Evolutionary conservation across 2,329 filamentous ascomycete genomes (phyloP).

Genomic region (Calonectria pseudoturangicola): DNA sequence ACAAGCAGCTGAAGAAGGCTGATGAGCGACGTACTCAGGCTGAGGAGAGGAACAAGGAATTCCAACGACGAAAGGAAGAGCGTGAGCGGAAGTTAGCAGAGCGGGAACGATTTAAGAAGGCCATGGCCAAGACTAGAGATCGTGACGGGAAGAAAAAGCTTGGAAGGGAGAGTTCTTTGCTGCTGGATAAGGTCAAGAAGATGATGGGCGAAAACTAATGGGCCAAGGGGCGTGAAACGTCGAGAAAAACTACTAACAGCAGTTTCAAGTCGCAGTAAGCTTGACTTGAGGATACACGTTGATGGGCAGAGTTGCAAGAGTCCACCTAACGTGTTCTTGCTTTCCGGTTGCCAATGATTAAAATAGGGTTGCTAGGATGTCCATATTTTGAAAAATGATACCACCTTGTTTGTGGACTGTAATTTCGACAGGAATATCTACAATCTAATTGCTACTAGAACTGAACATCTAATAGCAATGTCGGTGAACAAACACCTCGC

Average conservation of each 20-base stretch:
- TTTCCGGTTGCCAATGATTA: background rate
- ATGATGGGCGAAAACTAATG: slow-evolving; percentile 72
- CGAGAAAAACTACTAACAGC: background rate
- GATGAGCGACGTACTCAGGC: slow-evolving; percentile 65
- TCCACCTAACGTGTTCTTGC: background rate
- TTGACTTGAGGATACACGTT: background rate
- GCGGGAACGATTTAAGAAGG: slow-evolving; percentile 77
- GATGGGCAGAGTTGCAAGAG: background rate
- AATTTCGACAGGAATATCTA: background rate
- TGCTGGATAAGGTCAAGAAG: slow-evolving; percentile 86
- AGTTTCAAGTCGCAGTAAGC: slow-evolving; percentile 3
- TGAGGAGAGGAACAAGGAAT: slow-evolving; percentile 65
- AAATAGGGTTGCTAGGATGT: background rate
- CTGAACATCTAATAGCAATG: slow-evolving; percentile 4
- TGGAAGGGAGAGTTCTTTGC: slow-evolving; percentile 85
- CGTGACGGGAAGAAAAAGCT: slow-evolving; percentile 86
- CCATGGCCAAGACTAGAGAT: slow-evolving; percentile 84
- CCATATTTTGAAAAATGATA: slow-evolving; percentile 28
- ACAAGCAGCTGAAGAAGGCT: slow-evolving; percentile 75
- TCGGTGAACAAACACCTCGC: background rate
- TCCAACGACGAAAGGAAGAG: slow-evolving; percentile 73
- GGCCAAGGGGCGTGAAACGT: background rate
- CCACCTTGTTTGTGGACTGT: slow-evolving; percentile 17
- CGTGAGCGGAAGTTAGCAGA: slow-evolving; percentile 79
- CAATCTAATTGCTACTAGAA: slow-evolving; percentile 8